Percentiles rank a stretch among this genome's conserved stretches.
Evolutionary conservation across 257 asterid species (phyloP).

Genomic region (Nicotiana otophora): DNA sequence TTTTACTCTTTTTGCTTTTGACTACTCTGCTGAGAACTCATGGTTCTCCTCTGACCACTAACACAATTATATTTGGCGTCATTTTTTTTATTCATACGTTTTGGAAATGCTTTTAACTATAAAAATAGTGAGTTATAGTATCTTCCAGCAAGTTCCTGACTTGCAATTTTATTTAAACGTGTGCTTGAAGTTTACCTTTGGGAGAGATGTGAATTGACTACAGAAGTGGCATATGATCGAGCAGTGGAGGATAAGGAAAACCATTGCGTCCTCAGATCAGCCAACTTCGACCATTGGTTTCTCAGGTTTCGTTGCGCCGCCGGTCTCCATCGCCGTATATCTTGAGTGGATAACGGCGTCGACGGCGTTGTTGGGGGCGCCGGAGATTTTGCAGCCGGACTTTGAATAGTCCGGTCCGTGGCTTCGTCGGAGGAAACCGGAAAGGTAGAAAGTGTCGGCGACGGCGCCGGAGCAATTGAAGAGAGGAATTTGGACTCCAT

Average conservation of each 20-base stretch:
- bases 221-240: conserved; percentile 64
- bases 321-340: conserved; percentile 73
- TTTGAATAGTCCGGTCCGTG: neutral
- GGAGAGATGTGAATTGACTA: conserved; percentile 73
- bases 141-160: neutral
- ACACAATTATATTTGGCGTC: no score
- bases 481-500: conserved; percentile 6
- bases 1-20: no score
- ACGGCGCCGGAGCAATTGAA: neutral
- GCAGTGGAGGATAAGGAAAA: conserved; percentile 44
- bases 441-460: neutral
- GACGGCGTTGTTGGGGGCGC: conserved; percentile 20
- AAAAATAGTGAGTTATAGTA: neutral
- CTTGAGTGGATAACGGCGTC: conserved; percentile 28
- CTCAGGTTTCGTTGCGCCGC: conserved; percentile 74
- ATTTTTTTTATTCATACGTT: no score
- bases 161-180: neutral
- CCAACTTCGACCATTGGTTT: conserved; percentile 84
- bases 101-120: neutral
- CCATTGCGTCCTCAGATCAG: conserved; percentile 63
- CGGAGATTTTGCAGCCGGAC: conserved; percentile 7
- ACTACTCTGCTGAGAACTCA: no score
- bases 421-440: neutral
- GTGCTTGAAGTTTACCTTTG: conserved; percentile 36
- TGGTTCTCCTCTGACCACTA: no score